phyloP scores from a whole-genome alignment of 164 flowering plant species.

The Liriodendron chinense region DNA sequence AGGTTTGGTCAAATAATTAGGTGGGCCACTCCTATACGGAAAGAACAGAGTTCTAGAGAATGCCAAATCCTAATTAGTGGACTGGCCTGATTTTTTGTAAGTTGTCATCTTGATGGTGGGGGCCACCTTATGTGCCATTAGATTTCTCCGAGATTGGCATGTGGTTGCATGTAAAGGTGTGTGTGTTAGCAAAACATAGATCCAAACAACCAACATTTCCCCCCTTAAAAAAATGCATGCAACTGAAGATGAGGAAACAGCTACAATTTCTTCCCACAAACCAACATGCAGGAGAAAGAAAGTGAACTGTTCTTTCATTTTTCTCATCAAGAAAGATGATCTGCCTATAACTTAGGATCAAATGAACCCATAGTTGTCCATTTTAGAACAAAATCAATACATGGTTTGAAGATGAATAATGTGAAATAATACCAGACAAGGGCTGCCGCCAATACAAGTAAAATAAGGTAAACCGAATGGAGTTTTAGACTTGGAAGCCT shows the following conservation, averaged over 20 bases:
- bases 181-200: neutral
- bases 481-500: neutral
- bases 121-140: neutral
- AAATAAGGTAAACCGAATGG: no score
- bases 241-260: neutral
- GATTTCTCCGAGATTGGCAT: neutral
- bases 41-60: neutral
- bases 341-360: no score
- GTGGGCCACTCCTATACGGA: neutral
- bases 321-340: no score
- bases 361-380: no score
- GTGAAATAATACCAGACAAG: no score
- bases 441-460: no score
- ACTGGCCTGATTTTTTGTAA: neutral
- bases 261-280: neutral
- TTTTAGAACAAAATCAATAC: no score
- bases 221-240: neutral
- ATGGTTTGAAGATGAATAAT: no score
- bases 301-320: neutral
- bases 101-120: neutral
- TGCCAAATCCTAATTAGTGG: neutral
- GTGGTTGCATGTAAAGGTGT: neutral
- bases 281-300: neutral
- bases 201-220: neutral
- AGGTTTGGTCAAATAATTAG: neutral